Percentiles rank a stretch among this genome's conserved stretches.
These are phyloP conservation scores for Colletotrichum aenigma DNA, from an alignment of 2,329 filamentous ascomycete genomes.

Conservation along the genomic window DNA sequence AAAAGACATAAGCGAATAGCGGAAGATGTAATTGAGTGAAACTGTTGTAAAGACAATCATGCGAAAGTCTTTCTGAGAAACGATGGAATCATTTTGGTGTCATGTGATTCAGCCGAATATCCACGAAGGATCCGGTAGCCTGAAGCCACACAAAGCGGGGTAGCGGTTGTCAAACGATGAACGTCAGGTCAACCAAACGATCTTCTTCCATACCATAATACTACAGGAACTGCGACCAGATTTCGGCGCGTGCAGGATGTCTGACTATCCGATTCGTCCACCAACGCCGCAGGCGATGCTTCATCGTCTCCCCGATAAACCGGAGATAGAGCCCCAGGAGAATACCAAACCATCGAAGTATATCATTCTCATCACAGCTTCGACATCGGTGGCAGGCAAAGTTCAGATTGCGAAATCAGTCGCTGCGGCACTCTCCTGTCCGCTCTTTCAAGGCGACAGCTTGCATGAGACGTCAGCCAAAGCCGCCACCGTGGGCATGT, in stretches of 20 bases:
- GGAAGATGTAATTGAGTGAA: neutral
- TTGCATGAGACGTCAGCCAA: constrained; percentile 32
- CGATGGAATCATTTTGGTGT: neutral
- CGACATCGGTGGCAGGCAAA: constrained; percentile 30
- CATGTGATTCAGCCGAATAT: neutral
- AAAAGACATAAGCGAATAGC: neutral
- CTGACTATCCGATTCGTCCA: neutral
- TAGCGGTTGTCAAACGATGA: neutral
- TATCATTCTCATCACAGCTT: constrained; percentile 29
- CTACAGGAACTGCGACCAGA: neutral
- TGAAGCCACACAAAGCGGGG: neutral
- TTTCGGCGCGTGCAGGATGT: neutral
- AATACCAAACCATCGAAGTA: constrained; percentile 25
- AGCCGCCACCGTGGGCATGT: constrained; percentile 24
- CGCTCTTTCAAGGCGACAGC: constrained; percentile 31
- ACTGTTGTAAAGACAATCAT: neutral
- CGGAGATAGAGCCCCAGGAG: neutral
- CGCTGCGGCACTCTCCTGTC: constrained; percentile 27
- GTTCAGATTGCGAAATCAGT: constrained; percentile 30
- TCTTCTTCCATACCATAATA: neutral
- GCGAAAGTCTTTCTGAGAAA: neutral
- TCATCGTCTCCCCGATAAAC: constrained; percentile 28
- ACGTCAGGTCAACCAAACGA: neutral
- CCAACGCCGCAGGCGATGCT: constrained; percentile 6
- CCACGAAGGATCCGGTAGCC: neutral